These are phyloP conservation scores for Fraxinus pennsylvanica DNA, from an alignment of 257 asterid genomes.

Conservation along the genomic window DNA sequence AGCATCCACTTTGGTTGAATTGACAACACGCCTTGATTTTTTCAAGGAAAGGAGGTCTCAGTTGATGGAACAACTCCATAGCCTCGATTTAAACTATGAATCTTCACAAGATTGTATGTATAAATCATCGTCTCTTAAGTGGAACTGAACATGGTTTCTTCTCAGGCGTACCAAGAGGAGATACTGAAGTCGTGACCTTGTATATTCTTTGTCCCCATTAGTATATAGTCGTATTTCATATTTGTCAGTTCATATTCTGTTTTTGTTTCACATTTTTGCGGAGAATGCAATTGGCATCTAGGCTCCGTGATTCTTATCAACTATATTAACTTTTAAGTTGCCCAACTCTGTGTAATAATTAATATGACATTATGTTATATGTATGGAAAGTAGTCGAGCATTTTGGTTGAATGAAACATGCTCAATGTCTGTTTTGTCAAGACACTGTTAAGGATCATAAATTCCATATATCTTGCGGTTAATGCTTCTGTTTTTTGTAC, in stretches of 20 bases:
- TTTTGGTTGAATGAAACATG: background rate
- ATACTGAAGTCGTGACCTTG: conserved; percentile 22
- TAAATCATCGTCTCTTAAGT: conserved; percentile 76
- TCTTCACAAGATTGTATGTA: conserved; percentile 61
- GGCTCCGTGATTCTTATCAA: conserved; percentile 13
- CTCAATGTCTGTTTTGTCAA: background rate
- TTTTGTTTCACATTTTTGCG: conserved; percentile 17
- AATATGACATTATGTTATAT: background rate
- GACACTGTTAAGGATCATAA: background rate
- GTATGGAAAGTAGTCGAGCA: background rate
- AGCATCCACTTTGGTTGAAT: conserved; percentile 76
- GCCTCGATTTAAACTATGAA: conserved; percentile 70
- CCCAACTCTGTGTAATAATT: background rate
- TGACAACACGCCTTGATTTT: conserved; percentile 88
- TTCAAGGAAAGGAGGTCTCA: conserved; percentile 95
- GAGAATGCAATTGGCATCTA: conserved; percentile 32
- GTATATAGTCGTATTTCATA: conserved; percentile 33
- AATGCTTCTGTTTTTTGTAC: too few species aligned
- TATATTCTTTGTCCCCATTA: conserved; percentile 37
- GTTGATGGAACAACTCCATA: conserved; percentile 94
- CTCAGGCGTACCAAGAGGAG: background rate
- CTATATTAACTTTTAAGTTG: background rate
- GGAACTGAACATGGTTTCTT: conserved; percentile 56
- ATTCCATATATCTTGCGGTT: background rate
- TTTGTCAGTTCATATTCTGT: conserved; percentile 12